Conservation (phyloP, 148 eudicot species). For the Simmondsia chinensis region DNA sequence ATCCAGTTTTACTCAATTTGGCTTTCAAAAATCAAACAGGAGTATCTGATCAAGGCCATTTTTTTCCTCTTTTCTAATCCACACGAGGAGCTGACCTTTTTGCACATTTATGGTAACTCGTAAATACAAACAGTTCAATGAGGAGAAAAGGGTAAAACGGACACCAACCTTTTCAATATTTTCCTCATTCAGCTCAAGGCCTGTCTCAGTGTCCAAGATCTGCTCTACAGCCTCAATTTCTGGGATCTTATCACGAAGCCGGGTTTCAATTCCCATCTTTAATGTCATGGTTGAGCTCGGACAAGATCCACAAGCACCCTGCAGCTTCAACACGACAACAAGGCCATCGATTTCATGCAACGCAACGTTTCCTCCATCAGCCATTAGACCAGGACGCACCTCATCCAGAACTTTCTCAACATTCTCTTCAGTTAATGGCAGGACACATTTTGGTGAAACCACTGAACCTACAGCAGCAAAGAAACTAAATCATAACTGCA, state of each 20-base stretch:
- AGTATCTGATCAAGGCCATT: no score
- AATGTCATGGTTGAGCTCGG: slow-evolving; percentile 96
- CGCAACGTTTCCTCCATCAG: slow-evolving; percentile 91
- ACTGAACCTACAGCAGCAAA: slow-evolving; percentile 30
- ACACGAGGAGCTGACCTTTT: no score
- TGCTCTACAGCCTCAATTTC: slow-evolving; percentile 82
- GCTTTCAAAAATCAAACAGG: no score
- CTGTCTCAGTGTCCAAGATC: slow-evolving; percentile 80
- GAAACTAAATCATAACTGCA: no score
- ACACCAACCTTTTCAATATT: slow-evolving; percentile 77
- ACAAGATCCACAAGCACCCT: slow-evolving; percentile 98
- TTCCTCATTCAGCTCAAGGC: slow-evolving; percentile 79
- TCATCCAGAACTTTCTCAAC: slow-evolving; percentile 89
- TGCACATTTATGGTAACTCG: no score
- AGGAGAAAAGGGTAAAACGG: no score
- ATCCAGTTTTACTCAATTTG: no score
- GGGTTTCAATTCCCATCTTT: slow-evolving; percentile 75
- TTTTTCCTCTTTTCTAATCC: no score
- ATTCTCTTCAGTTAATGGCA: slow-evolving; percentile 82
- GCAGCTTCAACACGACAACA: slow-evolving; percentile 73
- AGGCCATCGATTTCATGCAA: slow-evolving; percentile 94
- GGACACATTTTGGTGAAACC: slow-evolving; percentile 56
- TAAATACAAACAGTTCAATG: no score
- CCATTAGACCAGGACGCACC: slow-evolving; percentile 88
- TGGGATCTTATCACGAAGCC: slow-evolving; percentile 83